These are phyloP conservation scores for Licmophora abbreviata DNA, from an alignment of 108 stramenopile species.

Conservation along the genomic window DNA sequence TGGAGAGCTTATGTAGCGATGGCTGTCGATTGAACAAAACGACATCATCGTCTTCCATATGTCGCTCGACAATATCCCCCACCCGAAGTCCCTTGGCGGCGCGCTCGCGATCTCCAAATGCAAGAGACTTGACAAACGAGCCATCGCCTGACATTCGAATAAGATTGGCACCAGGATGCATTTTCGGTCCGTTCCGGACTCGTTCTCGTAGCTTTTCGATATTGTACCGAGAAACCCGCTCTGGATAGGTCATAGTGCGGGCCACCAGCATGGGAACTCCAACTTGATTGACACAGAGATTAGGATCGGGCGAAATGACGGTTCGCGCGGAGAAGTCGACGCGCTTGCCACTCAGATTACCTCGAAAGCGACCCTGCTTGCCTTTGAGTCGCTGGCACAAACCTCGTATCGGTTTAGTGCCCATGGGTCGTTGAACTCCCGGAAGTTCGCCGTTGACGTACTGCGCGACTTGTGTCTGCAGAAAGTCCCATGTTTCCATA, in stretches of 20 bases:
- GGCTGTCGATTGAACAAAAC: slow-evolving; percentile 99
- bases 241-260: slow-evolving; percentile 96
- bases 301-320: slow-evolving; percentile 98
- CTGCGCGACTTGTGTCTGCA: slow-evolving; percentile 93
- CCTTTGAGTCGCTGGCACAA: slow-evolving; percentile 95
- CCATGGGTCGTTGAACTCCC: slow-evolving; percentile 82
- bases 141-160: slow-evolving; percentile 63
- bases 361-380: slow-evolving; percentile 95
- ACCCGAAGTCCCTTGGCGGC: slow-evolving; percentile 74
- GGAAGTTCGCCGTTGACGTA: slow-evolving; percentile 97
- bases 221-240: slow-evolving; percentile 92
- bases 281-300: slow-evolving; percentile 90
- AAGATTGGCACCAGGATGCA: slow-evolving; percentile 96
- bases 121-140: slow-evolving; percentile 75
- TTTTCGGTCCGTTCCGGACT: slow-evolving; percentile 88
- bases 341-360: slow-evolving; percentile 96
- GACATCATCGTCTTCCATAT: slow-evolving; percentile 96
- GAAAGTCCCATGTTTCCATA: slow-evolving; percentile 95
- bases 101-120: slow-evolving; percentile 83
- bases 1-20: slow-evolving; percentile 94
- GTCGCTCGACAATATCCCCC: slow-evolving; percentile 97
- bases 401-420: slow-evolving; percentile 91
- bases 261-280: slow-evolving; percentile 95
- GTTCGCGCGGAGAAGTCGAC: slow-evolving; percentile 98
- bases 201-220: slow-evolving; percentile 81